A percentile compares a stretch with the other conserved stretches of the same genome.
Conservation (phyloP, 106 monocot genomes). For the Allium cepa region DNA sequence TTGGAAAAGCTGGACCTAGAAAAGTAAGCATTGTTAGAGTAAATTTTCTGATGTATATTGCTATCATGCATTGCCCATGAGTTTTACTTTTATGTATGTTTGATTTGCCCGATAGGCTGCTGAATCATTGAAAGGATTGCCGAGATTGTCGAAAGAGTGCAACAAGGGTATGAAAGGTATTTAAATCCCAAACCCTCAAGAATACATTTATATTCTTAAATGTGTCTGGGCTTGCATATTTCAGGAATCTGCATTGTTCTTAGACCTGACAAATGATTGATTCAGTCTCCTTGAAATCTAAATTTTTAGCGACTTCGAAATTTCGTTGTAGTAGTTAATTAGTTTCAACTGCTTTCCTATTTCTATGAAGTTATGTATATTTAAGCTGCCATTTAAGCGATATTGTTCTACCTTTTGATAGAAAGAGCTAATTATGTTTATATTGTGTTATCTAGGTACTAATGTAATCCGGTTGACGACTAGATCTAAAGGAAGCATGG, state of each 20-base stretch:
- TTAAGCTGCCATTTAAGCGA: no score
- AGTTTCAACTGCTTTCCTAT: no score
- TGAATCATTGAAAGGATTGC: conserved; percentile 3
- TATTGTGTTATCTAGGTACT: no score
- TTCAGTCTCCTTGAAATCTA: background rate
- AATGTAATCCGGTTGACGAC: no score
- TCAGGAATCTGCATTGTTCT: background rate
- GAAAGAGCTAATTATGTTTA: no score
- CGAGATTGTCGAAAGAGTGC: background rate
- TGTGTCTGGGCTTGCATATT: background rate
- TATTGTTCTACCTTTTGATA: no score
- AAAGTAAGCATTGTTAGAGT: conserved; percentile 13
- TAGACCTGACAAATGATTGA: conserved; percentile 1
- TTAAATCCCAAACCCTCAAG: no score
- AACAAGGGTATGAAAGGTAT: conserved; percentile 15
- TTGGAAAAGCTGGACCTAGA: background rate
- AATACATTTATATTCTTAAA: no score
- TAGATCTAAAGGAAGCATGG: no score
- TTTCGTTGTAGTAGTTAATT: no score
- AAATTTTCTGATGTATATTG: background rate
- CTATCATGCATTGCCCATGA: background rate
- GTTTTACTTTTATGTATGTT: background rate
- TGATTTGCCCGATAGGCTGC: conserved; percentile 8
- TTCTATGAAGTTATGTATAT: no score
- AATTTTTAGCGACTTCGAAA: no score